Evolutionary conservation across 2,329 filamentous ascomycete species (phyloP), one percentile per base, ranked within the genome.

Genomic region (Fusarium azukiicola): DNA sequence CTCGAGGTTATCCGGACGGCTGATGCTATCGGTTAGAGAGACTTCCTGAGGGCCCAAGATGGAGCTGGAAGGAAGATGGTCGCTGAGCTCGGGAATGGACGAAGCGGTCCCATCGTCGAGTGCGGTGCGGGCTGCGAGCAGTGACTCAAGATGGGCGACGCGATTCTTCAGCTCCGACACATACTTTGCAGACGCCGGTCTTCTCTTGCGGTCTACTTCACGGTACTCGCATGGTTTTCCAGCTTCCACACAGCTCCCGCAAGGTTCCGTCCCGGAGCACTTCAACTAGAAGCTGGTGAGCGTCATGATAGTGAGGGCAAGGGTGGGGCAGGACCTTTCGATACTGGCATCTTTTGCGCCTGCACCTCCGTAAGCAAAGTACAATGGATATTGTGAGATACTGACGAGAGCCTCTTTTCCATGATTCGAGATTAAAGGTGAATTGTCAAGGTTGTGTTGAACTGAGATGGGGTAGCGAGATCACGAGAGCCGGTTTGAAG

Each of bases 141-240:
- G 74, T 69, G 56, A 61, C 42, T 82, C 80, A 2, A 81, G 64
- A 36, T 76, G 75, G 4, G 80, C 79, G 3, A 82, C 44, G 11
- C 75, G 72, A 17, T 78, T 73, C 44, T 82, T 77, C 1, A 82
- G 77, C 11, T 58, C 74, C 9, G 74, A 74, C 46, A 80, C 79
- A 52, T 81, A 81, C 19, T 77, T 78, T 38, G 67, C 76, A 13
- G 78, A 77, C 21, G 67, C 74, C 13, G 74, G 74, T 9, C 74
- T 67, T n/a, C 74, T 56, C 46, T 76, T 74, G 14, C 68, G 47
- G 32, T 76, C 74, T 4, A 69, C n/a, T 12, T 68, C 21, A 19
- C 58, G 54, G 40, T 76, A 76, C 40, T 76, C 74, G 66, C 74
- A 74, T 14, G 8, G 21, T 10, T 67, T 46, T 23, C 44, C 46